phyloP scores from a whole-genome alignment of 192 early-diverging fungal species.

The Jimgerdemannia lactiflua region DNA sequence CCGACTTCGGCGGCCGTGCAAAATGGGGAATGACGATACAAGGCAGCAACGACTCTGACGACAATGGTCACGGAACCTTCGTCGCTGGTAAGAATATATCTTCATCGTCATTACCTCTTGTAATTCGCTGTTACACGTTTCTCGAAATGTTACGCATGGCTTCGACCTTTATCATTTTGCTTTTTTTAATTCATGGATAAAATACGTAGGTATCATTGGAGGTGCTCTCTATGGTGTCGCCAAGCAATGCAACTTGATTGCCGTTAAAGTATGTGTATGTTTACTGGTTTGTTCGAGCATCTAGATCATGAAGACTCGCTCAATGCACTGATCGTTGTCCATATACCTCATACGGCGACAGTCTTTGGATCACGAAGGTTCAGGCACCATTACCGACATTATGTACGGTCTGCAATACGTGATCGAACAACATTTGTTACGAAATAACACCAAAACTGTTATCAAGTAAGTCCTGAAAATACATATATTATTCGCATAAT shows the following conservation, averaged over 20 bases:
- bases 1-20: slow-evolving; percentile 53
- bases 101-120: background rate
- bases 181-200: background rate
- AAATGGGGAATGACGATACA: slow-evolving; percentile 44
- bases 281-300: background rate
- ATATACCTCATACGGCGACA: background rate
- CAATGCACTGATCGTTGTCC: too few species aligned
- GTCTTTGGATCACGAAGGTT: slow-evolving; percentile 35
- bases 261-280: slow-evolving; percentile 56
- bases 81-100: slow-evolving; percentile 28
- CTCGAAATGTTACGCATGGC: too few species aligned
- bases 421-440: background rate
- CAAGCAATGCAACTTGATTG: slow-evolving; percentile 69
- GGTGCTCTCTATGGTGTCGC: slow-evolving; percentile 66
- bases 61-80: slow-evolving; percentile 55
- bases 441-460: slow-evolving; percentile 1
- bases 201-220: slow-evolving; percentile 32
- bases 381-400: slow-evolving; percentile 33
- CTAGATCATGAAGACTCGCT: too few species aligned
- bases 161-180: background rate
- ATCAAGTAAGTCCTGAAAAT: slow-evolving; percentile 14
- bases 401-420: slow-evolving; percentile 40
- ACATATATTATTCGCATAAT: background rate
- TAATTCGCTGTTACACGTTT: background rate
- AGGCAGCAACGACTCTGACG: slow-evolving; percentile 35